Conservation (phyloP, 495 filamentous ascomycete genomes). For the Hypoxylon cercidicola region DNA sequence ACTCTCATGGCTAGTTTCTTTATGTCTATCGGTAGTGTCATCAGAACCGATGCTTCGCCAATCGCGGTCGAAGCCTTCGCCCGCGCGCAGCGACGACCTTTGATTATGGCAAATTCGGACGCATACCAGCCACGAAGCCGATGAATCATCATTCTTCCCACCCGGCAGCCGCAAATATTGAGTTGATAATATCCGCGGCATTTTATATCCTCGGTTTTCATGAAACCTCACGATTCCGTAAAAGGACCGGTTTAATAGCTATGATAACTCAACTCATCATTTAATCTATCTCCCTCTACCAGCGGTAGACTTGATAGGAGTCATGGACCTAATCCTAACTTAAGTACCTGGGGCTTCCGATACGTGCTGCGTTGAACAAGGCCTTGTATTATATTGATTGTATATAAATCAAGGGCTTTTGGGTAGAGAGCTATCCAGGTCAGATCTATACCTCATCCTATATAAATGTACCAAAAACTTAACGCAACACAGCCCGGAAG, state of each 20-base stretch:
- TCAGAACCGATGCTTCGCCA: slow-evolving; percentile 81
- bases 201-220: background rate
- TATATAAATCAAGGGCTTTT: slow-evolving; percentile 23
- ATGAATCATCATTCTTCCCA: slow-evolving; percentile 12
- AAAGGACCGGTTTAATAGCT: background rate
- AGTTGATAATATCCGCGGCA: background rate
- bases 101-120: slow-evolving; percentile 64
- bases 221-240: background rate
- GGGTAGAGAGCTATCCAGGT: slow-evolving; percentile 4
- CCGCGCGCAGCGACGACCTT: slow-evolving; percentile 66
- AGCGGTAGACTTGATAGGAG: slow-evolving; percentile 4
- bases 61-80: slow-evolving; percentile 70
- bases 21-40: slow-evolving; percentile 98
- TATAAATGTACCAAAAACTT: slow-evolving; percentile 2
- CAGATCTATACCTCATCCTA: slow-evolving; percentile 9
- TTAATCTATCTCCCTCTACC: slow-evolving; percentile 4
- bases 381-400: slow-evolving; percentile 29
- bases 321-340: slow-evolving; percentile 2
- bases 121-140: slow-evolving; percentile 51
- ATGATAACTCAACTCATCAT: slow-evolving; percentile 6
- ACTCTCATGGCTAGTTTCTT: slow-evolving; percentile 77
- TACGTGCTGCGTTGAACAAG: background rate
- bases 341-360: background rate
- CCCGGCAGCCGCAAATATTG: background rate
- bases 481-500: too few relatives aligned